Evolutionary conservation across 2,329 filamentous ascomycete genomes (phyloP).

Genomic region (Colletotrichum lentis): DNA sequence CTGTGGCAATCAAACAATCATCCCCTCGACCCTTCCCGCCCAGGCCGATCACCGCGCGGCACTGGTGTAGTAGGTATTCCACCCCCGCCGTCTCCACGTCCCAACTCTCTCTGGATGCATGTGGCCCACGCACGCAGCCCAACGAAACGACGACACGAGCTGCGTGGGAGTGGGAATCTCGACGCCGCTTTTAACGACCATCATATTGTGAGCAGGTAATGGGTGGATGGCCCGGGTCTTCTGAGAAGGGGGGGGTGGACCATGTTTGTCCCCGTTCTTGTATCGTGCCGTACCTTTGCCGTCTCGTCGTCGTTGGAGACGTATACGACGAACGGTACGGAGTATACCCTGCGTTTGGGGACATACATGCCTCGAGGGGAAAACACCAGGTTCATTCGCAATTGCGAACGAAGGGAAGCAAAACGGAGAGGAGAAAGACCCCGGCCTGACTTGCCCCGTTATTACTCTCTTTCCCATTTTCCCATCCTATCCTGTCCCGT

Average conservation of each 20-base stretch:
- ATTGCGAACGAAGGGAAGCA: conserved; percentile 31
- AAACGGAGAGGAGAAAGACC: conserved; percentile 26
- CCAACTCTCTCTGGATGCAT: conserved; percentile 14
- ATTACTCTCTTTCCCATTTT: conserved; percentile 19
- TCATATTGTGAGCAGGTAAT: background rate
- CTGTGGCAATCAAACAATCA: background rate
- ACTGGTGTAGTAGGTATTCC: conserved; percentile 20
- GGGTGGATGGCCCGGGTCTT: background rate
- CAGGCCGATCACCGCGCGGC: conserved; percentile 22
- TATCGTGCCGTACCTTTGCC: conserved; percentile 16
- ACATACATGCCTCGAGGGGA: conserved; percentile 7
- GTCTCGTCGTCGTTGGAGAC: conserved; percentile 2
- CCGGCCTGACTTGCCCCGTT: conserved; percentile 15
- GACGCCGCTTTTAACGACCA: conserved; percentile 28
- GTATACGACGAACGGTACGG: background rate
- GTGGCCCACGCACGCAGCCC: conserved; percentile 20
- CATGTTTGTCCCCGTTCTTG: background rate
- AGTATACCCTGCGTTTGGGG: background rate
- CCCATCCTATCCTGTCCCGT: conserved; percentile 11
- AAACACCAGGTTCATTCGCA: conserved; percentile 36
- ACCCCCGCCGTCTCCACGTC: conserved; percentile 17
- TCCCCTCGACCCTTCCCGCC: background rate
- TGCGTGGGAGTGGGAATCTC: conserved; percentile 28
- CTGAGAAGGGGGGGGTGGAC: background rate
- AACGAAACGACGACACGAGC: conserved; percentile 36